Evolutionary conservation across 202 grass and related monocot species (phyloP).

Genomic region (Panicum hallii): DNA sequence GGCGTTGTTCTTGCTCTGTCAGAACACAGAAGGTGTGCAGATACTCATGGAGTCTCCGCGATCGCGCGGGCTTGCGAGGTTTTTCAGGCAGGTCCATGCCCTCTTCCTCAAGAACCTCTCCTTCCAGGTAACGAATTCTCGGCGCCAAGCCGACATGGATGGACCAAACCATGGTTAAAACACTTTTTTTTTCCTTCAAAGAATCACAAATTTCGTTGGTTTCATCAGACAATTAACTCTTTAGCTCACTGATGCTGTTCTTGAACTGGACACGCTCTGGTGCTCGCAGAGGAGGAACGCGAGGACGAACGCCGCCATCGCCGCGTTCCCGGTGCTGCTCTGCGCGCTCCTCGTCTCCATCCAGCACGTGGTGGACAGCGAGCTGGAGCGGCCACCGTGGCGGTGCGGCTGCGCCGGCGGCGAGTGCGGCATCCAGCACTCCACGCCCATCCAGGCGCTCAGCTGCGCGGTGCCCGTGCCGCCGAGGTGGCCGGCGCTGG

Average conservation of each 20-base stretch:
- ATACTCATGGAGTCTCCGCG: neutral
- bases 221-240: neutral
- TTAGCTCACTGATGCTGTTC: neutral
- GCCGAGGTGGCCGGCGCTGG: constrained; percentile 62
- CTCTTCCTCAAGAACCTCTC: constrained; percentile 93
- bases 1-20: neutral
- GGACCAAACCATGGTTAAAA: neutral
- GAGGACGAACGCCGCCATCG: constrained; percentile 65
- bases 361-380: constrained; percentile 64
- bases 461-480: constrained; percentile 62
- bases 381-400: constrained; percentile 65
- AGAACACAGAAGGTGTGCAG: neutral
- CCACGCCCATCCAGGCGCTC: constrained; percentile 56
- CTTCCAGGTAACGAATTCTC: constrained; percentile 59
- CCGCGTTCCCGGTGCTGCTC: constrained; percentile 70
- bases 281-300: constrained; percentile 70
- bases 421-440: constrained; percentile 79
- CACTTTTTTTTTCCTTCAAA: neutral
- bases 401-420: constrained; percentile 59
- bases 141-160: neutral
- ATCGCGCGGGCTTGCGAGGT: constrained; percentile 40
- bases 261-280: neutral
- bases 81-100: constrained; percentile 75
- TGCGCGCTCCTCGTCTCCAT: constrained; percentile 61
- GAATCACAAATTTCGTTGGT: neutral